Percentiles rank a stretch among this genome's conserved stretches.
These are phyloP conservation scores for Cystobasidium tubakii DNA, from an alignment of 768 basidiomycete species.

Conservation along the genomic window DNA sequence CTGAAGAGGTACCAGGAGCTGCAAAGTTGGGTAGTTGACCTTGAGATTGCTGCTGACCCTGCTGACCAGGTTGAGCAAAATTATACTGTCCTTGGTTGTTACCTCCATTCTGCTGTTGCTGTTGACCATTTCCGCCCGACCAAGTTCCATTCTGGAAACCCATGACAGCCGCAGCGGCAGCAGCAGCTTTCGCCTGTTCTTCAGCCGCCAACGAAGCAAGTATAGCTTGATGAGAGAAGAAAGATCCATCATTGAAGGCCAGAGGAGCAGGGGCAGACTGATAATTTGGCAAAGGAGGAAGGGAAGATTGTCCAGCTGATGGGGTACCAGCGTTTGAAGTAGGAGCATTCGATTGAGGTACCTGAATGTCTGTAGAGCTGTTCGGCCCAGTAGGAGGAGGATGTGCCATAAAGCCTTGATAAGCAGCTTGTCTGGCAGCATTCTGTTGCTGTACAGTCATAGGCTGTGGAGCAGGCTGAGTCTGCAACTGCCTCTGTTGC, in stretches of 20 bases:
- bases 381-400: not conserved
- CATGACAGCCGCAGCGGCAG: slow-evolving; percentile 13
- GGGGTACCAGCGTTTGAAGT: not conserved
- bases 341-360: not conserved
- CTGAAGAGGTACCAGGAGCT: not conserved
- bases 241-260: slow-evolving; percentile 18
- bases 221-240: slow-evolving; percentile 34
- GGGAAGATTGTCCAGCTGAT: not conserved
- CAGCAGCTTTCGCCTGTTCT: slow-evolving; percentile 15
- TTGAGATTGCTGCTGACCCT: not conserved
- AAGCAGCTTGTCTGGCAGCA: slow-evolving; percentile 9
- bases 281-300: slow-evolving; percentile 30
- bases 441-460: slow-evolving; percentile 20
- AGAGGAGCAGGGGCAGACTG: slow-evolving; percentile 25
- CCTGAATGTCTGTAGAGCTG: not conserved
- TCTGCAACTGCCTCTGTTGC: slow-evolving; percentile 7
- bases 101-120: slow-evolving; percentile 4
- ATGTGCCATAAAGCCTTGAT: slow-evolving; percentile 2
- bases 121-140: slow-evolving; percentile 8
- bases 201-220: slow-evolving; percentile 17
- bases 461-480: not conserved
- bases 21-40: not conserved
- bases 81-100: not conserved
- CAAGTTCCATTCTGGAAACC: slow-evolving; percentile 10
- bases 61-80: slow-evolving; percentile 24